A percentile compares a stretch with the other conserved stretches of the same genome.
These are phyloP conservation scores for Candida dubliniensis DNA, from an alignment of 1,139 yeast species.

Conservation along the genomic window DNA sequence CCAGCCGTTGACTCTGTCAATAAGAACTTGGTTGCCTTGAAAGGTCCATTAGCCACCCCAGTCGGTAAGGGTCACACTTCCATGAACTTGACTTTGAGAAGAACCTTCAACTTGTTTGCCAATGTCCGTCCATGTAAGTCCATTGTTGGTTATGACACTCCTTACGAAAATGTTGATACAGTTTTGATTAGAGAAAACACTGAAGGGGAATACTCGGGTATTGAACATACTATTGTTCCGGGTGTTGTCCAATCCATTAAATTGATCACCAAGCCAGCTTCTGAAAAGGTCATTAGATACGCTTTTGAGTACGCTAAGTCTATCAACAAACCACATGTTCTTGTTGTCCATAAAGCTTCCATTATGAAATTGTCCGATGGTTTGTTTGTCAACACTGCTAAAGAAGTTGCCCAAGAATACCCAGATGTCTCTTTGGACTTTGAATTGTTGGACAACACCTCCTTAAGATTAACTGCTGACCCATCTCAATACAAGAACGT, in stretches of 20 bases:
- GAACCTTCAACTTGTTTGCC: slow-evolving; percentile 94
- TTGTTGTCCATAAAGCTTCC: slow-evolving; percentile 97
- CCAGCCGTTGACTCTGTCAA: slow-evolving; percentile 91
- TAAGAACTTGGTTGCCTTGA: slow-evolving; percentile 89
- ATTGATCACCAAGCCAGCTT: slow-evolving; percentile 93
- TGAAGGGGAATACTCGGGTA: slow-evolving; percentile 99
- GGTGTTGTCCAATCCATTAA: slow-evolving; percentile 98
- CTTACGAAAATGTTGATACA: slow-evolving; percentile 91
- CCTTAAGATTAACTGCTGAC: slow-evolving; percentile 84
- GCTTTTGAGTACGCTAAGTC: slow-evolving; percentile 96
- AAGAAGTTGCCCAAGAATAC: slow-evolving; percentile 85
- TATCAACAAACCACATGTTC: slow-evolving; percentile 82
- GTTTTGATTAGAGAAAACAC: slow-evolving; percentile 98
- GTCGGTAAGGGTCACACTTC: slow-evolving; percentile 99
- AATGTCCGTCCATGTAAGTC: slow-evolving; percentile 97
- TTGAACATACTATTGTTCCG: slow-evolving; percentile 96
- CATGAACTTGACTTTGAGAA: slow-evolving; percentile 93
- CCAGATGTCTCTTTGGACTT: slow-evolving; percentile 82
- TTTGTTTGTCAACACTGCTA: slow-evolving; percentile 88
- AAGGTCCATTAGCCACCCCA: slow-evolving; percentile 98
- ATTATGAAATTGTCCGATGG: slow-evolving; percentile 98
- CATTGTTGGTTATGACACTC: slow-evolving; percentile 89
- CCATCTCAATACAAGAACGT: slow-evolving; percentile 76
- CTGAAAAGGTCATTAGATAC: slow-evolving; percentile 93
- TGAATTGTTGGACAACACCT: slow-evolving; percentile 94